These are phyloP conservation scores for Chaetomium tenue DNA, from an alignment of 495 filamentous ascomycete species.

Conservation along the genomic window DNA sequence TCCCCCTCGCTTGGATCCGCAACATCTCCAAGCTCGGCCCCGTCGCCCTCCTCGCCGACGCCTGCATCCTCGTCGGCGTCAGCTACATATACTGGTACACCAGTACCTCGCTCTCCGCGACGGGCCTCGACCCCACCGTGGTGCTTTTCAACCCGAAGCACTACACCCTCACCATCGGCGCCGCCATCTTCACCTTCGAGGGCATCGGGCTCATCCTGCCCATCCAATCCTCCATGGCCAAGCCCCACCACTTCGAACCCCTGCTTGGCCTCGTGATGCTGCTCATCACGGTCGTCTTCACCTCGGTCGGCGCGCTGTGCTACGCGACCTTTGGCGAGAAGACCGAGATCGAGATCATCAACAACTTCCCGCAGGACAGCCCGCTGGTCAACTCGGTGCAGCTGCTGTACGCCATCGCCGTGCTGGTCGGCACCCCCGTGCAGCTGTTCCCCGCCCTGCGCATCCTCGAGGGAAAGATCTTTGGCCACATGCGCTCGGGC, in stretches of 20 bases:
- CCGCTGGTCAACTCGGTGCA: constrained; percentile 64
- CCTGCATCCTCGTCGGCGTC: constrained; percentile 62
- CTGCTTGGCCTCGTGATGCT: constrained; percentile 60
- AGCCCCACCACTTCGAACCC: constrained; percentile 57
- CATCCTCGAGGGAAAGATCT: constrained; percentile 57
- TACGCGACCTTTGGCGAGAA: constrained; percentile 61
- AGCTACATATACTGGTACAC: constrained; percentile 64
- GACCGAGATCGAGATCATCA: constrained; percentile 62
- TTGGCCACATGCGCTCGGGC: constrained; percentile 53
- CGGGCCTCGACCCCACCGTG: constrained; percentile 51
- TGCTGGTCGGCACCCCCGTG: constrained; percentile 60
- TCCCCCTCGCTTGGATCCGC: constrained; percentile 60
- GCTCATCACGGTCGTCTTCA: constrained; percentile 62
- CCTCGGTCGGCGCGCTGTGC: constrained; percentile 60
- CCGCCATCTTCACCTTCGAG: constrained; percentile 67
- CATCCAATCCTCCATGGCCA: constrained; percentile 61
- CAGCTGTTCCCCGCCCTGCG: constrained; percentile 64
- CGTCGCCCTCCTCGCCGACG: constrained; percentile 59
- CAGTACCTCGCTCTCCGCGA: constrained; percentile 46
- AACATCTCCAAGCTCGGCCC: constrained; percentile 64
- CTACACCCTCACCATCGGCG: constrained; percentile 62
- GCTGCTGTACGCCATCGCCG: constrained; percentile 62
- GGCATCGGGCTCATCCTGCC: constrained; percentile 66
- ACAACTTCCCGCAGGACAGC: constrained; percentile 61
- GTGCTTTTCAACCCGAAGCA: constrained; percentile 59